These are phyloP conservation scores for Phytophthora pinifolia DNA, from an alignment of 352 stramenopile genomes.

Conservation along the genomic window DNA sequence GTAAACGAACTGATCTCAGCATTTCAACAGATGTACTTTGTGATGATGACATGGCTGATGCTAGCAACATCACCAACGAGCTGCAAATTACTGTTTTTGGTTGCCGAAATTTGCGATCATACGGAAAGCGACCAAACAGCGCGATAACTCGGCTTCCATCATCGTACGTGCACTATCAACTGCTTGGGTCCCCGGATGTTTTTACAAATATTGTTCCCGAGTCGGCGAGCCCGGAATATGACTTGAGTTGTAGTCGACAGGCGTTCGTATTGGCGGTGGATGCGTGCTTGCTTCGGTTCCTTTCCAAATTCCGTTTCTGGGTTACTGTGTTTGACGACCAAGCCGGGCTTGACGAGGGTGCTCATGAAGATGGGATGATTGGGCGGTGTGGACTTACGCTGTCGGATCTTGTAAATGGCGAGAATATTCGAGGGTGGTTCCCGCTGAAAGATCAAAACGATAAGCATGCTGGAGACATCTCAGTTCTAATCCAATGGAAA, in stretches of 20 bases:
- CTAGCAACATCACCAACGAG: constrained; percentile 44
- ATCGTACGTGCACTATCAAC: constrained; percentile 90
- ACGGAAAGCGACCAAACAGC: constrained; percentile 37
- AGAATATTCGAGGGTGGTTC: constrained; percentile 74
- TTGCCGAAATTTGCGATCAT: constrained; percentile 55
- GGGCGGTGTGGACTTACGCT: constrained; percentile 74
- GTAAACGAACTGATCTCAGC: constrained; percentile 5
- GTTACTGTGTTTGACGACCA: constrained; percentile 89
- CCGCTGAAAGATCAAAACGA: constrained; percentile 60
- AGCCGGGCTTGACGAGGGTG: constrained; percentile 34
- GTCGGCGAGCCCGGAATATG: constrained; percentile 69
- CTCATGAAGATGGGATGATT: constrained; percentile 60
- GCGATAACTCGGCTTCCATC: constrained; percentile 47
- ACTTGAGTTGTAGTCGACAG: constrained; percentile 63
- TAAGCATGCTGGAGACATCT: constrained; percentile 62
- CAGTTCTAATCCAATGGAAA: constrained; percentile 74
- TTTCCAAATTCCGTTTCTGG: constrained; percentile 77
- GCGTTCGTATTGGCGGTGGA: constrained; percentile 73
- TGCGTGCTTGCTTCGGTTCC: constrained; percentile 75
- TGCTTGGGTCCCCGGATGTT: constrained; percentile 86
- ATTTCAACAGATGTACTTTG: constrained; percentile 14
- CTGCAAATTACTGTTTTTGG: constrained; percentile 70
- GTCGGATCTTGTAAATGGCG: constrained; percentile 64
- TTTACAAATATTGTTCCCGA: constrained; percentile 87
- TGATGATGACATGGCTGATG: constrained; percentile 25